Percentiles rank a stretch among this genome's conserved stretches.
Conservation (phyloP, 208 protist genomes). For the Leishmania major region DNA sequence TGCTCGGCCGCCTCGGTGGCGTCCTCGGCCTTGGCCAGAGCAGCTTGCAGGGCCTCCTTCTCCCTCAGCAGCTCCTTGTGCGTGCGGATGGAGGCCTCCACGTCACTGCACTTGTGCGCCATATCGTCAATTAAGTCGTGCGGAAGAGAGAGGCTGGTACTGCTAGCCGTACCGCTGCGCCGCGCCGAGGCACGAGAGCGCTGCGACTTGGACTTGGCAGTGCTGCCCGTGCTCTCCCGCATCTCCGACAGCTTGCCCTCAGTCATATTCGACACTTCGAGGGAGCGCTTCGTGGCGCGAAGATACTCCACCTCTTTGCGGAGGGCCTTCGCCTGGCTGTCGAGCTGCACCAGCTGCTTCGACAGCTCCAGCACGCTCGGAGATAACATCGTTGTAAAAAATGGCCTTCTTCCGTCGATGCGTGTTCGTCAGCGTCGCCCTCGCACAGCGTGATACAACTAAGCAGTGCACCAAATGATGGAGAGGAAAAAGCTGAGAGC, state of each 20-base stretch:
- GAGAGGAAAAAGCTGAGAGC: neutral
- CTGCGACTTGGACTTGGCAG: slow-evolving; percentile 17
- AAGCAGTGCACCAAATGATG: neutral
- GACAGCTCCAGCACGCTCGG: slow-evolving; percentile 36
- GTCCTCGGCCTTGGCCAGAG: slow-evolving; percentile 24
- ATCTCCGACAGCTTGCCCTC: slow-evolving; percentile 31
- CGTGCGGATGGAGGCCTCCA: slow-evolving; percentile 31
- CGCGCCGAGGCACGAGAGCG: slow-evolving; percentile 20
- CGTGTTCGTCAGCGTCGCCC: neutral
- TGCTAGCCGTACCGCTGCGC: slow-evolving; percentile 1
- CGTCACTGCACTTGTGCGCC: slow-evolving; percentile 49
- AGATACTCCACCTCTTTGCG: slow-evolving; percentile 66
- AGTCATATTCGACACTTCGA: slow-evolving; percentile 38
- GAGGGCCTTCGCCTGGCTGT: slow-evolving; percentile 59
- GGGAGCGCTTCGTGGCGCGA: slow-evolving; percentile 48
- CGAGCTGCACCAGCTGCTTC: slow-evolving; percentile 55
- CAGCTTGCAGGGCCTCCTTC: slow-evolving; percentile 32
- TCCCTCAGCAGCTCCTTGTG: slow-evolving; percentile 41
- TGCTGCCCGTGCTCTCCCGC: slow-evolving; percentile 33
- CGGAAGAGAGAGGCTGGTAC: slow-evolving; percentile 25
- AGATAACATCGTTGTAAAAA: slow-evolving; percentile 19
- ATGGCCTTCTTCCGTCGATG: neutral
- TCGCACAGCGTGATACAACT: neutral
- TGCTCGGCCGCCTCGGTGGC: slow-evolving; percentile 34
- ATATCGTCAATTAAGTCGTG: slow-evolving; percentile 66